These are phyloP conservation scores for Betula pendula DNA, from an alignment of 306 rosid genomes.

Conservation along the genomic window DNA sequence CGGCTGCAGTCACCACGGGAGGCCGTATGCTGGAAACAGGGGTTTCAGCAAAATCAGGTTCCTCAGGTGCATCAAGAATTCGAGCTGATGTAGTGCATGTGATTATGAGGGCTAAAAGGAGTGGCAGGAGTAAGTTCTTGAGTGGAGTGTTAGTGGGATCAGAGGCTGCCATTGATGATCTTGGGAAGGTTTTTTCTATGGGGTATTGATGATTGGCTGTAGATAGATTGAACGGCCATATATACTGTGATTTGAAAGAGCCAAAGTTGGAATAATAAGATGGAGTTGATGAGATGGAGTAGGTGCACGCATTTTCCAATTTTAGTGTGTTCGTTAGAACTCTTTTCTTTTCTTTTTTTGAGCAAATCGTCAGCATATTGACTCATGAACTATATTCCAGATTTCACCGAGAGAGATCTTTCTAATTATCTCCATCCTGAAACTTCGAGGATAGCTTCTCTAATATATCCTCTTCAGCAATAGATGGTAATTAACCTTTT, in stretches of 20 bases:
- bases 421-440: background rate
- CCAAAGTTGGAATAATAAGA: background rate
- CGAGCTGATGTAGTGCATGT: conserved; percentile 30
- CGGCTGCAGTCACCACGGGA: conserved; percentile 12
- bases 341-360: background rate
- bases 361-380: no score
- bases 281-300: conserved; percentile 57
- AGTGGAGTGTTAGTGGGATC: conserved; percentile 5
- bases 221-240: background rate
- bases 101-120: conserved; percentile 32
- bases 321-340: conserved; percentile 38
- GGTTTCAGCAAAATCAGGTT: no score
- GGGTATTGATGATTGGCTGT: background rate
- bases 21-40: conserved; percentile 37
- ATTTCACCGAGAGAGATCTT: background rate
- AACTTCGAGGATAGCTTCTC: background rate
- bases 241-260: background rate
- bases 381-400: no score
- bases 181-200: background rate
- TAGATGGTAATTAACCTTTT: background rate
- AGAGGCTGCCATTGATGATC: conserved; percentile 25
- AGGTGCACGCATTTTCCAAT: conserved; percentile 33
- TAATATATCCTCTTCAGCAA: background rate
- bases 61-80: conserved; percentile 32
- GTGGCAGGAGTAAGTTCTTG: conserved; percentile 14